Conservation (phyloP, 129 eudicot species). For the Arctium minus region DNA sequence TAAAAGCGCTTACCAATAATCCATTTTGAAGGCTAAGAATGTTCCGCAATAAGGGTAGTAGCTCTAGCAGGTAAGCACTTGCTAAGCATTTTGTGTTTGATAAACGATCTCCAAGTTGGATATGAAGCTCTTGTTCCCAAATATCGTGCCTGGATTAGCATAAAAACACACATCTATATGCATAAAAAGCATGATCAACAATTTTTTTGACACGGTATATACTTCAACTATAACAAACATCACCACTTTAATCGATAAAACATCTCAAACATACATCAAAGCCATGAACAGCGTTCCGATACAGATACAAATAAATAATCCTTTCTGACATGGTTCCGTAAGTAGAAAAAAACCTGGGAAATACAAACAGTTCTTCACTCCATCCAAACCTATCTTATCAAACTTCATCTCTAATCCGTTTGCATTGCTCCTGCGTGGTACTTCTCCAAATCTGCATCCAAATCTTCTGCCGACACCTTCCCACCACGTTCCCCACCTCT, state of each 20-base stretch:
- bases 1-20: no score
- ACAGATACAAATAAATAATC: not conserved
- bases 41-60: no score
- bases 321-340: conserved; percentile 11
- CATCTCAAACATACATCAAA: conserved; percentile 20
- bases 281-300: not conserved
- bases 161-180: not conserved
- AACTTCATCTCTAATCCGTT: conserved; percentile 27
- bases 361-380: conserved; percentile 21
- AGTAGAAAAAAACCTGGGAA: conserved; percentile 7
- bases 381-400: not conserved
- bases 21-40: no score
- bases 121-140: no score
- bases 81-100: no score
- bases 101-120: no score
- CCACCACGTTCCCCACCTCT: conserved; percentile 27
- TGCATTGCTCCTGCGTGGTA: conserved; percentile 48
- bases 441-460: conserved; percentile 67
- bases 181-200: no score
- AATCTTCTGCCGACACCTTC: conserved; percentile 50
- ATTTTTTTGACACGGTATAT: no score
- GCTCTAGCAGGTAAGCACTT: no score
- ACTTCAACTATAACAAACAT: conserved; percentile 1
- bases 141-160: not conserved
- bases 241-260: not conserved